Conservation (phyloP, 805 yeast genomes). For the Ogataea nakhonphanomensis region DNA sequence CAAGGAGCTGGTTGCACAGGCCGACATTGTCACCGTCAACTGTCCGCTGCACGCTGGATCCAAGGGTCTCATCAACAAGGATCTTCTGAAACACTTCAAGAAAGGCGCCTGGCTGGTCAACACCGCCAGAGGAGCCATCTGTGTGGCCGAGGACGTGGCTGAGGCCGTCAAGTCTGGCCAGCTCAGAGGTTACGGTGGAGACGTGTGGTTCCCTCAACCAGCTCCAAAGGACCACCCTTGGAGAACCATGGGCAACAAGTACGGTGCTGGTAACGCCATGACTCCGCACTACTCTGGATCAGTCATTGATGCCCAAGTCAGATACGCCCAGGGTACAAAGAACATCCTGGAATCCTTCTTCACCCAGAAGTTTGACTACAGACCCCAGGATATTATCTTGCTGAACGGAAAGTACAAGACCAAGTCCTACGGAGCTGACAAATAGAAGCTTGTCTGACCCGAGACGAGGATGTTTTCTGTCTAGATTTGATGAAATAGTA, state of each 20-base stretch:
- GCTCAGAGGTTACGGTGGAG: slow-evolving; percentile 79
- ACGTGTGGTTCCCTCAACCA: slow-evolving; percentile 85
- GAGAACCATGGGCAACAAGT: slow-evolving; percentile 63
- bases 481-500: slow-evolving; percentile 5
- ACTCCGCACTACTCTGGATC: slow-evolving; percentile 82
- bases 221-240: slow-evolving; percentile 77
- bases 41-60: slow-evolving; percentile 74
- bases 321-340: slow-evolving; percentile 70
- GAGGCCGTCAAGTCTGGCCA: slow-evolving; percentile 69
- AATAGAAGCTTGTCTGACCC: slow-evolving; percentile 24
- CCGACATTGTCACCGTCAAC: slow-evolving; percentile 75
- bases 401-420: slow-evolving; percentile 71
- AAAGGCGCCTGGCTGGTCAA: slow-evolving; percentile 71
- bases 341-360: slow-evolving; percentile 62
- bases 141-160: slow-evolving; percentile 70
- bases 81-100: slow-evolving; percentile 64
- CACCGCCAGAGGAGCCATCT: slow-evolving; percentile 82
- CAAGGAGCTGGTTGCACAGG: slow-evolving; percentile 62
- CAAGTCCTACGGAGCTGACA: slow-evolving; percentile 60
- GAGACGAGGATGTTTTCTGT: not conserved
- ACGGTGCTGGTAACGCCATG: slow-evolving; percentile 80
- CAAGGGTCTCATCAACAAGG: slow-evolving; percentile 62
- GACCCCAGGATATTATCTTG: slow-evolving; percentile 73
- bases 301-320: slow-evolving; percentile 71
- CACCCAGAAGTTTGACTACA: slow-evolving; percentile 59